Conservation (phyloP, 371 early-diverging fungal species). For the Mucor plumbeus region DNA sequence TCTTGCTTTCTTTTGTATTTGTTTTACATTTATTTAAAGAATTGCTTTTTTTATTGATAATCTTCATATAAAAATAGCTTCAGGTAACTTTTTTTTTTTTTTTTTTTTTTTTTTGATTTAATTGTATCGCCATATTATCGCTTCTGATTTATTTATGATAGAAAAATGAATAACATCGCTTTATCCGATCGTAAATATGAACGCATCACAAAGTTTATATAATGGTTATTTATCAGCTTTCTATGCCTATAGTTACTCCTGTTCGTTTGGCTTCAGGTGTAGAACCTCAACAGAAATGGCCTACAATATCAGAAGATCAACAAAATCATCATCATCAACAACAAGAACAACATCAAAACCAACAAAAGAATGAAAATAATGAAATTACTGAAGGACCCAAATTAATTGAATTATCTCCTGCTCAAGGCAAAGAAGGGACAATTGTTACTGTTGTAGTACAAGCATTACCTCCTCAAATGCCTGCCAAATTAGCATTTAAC, state of each 20-base stretch:
- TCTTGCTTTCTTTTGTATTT: neutral
- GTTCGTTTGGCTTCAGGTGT: neutral
- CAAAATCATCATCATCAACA: neutral
- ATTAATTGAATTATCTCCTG: conserved; percentile 1
- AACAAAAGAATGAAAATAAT: neutral
- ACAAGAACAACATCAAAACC: neutral
- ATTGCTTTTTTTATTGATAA: neutral
- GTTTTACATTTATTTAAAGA: neutral
- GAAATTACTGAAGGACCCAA: neutral
- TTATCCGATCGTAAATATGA: conserved; percentile 7
- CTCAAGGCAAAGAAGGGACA: conserved; percentile 15
- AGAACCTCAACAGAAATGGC: neutral
- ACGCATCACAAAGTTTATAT: neutral
- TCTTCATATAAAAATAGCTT: neutral
- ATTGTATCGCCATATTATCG: neutral
- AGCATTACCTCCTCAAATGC: neutral
- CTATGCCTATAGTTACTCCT: neutral
- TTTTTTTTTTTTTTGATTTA: neutral
- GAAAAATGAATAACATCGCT: neutral
- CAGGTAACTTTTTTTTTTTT: neutral
- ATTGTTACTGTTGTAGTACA: conserved; percentile 7
- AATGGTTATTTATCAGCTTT: neutral
- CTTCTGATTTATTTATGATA: neutral
- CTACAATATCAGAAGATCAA: neutral
- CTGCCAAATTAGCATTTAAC: conserved; percentile 35